phyloP scores from a whole-genome alignment of 768 basidiomycete species.

The Boletellus sp. region DNA sequence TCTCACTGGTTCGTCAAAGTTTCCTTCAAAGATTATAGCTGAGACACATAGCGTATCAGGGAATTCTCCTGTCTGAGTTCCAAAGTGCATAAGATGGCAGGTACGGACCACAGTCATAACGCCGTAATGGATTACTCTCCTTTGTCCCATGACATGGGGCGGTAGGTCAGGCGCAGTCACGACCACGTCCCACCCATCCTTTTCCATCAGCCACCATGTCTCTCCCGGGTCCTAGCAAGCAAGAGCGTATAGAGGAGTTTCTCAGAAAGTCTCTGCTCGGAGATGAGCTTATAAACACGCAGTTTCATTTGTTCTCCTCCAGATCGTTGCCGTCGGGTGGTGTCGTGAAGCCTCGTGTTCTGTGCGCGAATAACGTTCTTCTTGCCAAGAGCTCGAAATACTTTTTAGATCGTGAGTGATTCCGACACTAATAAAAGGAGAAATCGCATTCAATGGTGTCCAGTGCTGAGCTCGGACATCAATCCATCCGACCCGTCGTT shows the following conservation, averaged over 20 bases:
- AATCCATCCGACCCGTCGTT: slow-evolving; percentile 7
- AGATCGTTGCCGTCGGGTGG: not conserved
- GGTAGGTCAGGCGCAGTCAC: too few relatives aligned
- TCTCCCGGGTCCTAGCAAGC: slow-evolving; percentile 3
- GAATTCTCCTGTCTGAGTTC: too few relatives aligned
- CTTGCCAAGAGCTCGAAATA: slow-evolving; percentile 24
- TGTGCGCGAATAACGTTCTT: slow-evolving; percentile 30
- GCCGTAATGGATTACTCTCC: too few relatives aligned
- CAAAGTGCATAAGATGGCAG: too few relatives aligned
- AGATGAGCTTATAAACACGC: slow-evolving; percentile 27
- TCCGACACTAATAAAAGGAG: too few relatives aligned
- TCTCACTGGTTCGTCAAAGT: too few relatives aligned
- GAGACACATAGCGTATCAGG: too few relatives aligned
- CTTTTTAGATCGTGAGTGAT: slow-evolving; percentile 22
- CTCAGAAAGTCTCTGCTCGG: slow-evolving; percentile 26
- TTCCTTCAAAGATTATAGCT: too few relatives aligned
- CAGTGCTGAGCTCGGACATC: slow-evolving; percentile 12
- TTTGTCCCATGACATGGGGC: too few relatives aligned
- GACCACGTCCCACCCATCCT: not conserved
- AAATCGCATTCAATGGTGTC: not conserved
- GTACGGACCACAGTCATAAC: too few relatives aligned
- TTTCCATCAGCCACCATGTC: slow-evolving; percentile 1
- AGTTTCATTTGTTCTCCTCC: slow-evolving; percentile 29
- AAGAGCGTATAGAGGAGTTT: slow-evolving; percentile 17
- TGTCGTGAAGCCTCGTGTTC: slow-evolving; percentile 17